These are phyloP conservation scores for Amanita pallidorosea DNA, from an alignment of 768 basidiomycete species.

Conservation along the genomic window DNA sequence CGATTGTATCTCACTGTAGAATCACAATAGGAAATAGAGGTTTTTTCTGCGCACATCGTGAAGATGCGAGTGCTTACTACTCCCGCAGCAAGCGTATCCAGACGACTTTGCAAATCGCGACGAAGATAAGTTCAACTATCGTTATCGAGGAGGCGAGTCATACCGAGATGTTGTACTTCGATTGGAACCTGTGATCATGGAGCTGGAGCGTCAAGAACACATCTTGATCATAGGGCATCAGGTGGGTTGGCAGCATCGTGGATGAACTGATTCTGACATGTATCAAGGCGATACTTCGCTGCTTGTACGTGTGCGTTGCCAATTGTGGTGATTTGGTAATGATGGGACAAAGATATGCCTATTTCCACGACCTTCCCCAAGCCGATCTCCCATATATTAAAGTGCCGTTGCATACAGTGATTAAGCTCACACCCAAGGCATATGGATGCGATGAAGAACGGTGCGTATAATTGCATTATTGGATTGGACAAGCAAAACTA, in stretches of 20 bases:
- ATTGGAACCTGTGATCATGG: conserved; percentile 98
- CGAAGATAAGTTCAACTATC: conserved; percentile 99
- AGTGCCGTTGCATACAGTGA: conserved; percentile 93
- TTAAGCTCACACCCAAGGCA: conserved; percentile 96
- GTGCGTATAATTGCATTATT: conserved; percentile 25
- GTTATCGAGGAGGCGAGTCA: conserved; percentile 94
- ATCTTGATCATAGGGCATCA: conserved; percentile 97
- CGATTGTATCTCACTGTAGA: background rate
- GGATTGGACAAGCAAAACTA: background rate
- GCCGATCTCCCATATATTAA: conserved; percentile 96
- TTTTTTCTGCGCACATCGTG: conserved; percentile 14
- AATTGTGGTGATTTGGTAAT: conserved; percentile 11
- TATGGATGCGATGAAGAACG: conserved; percentile 98
- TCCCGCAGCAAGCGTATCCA: conserved; percentile 73
- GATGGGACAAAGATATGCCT: conserved; percentile 68
- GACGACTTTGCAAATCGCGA: conserved; percentile 98
- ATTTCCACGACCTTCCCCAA: conserved; percentile 89
- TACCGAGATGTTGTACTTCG: conserved; percentile 95
- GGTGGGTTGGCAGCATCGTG: conserved; percentile 21
- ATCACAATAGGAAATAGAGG: conserved; percentile 74
- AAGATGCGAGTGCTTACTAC: background rate
- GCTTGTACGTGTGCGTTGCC: conserved; percentile 37
- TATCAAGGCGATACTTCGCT: conserved; percentile 63
- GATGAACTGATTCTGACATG: background rate
- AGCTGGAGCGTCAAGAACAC: conserved; percentile 95